These are phyloP conservation scores for Ogataea paraovalis DNA, from an alignment of 805 yeast species.

Conservation along the genomic window DNA sequence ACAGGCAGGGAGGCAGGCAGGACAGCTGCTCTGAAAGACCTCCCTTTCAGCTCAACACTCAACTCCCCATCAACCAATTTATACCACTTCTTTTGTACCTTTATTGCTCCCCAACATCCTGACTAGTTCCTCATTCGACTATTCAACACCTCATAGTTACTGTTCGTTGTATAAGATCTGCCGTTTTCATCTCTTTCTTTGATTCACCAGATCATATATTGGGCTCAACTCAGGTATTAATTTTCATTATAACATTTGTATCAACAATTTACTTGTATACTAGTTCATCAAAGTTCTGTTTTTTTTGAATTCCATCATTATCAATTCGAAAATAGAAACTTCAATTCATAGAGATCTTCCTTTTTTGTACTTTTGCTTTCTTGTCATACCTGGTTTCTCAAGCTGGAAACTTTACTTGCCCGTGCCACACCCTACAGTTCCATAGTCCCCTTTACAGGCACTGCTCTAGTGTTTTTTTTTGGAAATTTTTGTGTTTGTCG, in stretches of 20 bases:
- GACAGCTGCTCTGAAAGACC: neutral
- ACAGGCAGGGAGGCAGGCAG: neutral
- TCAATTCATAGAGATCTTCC: neutral
- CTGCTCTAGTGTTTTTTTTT: neutral
- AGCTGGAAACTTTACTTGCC: neutral
- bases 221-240: neutral
- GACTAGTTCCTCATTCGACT: neutral
- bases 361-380: constrained; percentile 4
- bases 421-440: neutral
- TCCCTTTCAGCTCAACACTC: neutral
- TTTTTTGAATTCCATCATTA: neutral
- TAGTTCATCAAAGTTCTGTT: neutral
- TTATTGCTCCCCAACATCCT: neutral
- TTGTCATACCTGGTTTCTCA: neutral
- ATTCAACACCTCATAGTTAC: neutral
- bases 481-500: neutral
- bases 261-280: neutral
- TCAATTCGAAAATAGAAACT: constrained; percentile 2
- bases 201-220: neutral
- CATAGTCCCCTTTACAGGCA: neutral
- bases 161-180: neutral
- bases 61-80: neutral
- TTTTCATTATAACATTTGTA: neutral
- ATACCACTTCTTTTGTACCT: neutral
- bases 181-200: neutral